These are phyloP conservation scores for Paraphaeosphaeria minitans DNA, from an alignment of 2,329 filamentous ascomycete genomes.

Conservation along the genomic window DNA sequence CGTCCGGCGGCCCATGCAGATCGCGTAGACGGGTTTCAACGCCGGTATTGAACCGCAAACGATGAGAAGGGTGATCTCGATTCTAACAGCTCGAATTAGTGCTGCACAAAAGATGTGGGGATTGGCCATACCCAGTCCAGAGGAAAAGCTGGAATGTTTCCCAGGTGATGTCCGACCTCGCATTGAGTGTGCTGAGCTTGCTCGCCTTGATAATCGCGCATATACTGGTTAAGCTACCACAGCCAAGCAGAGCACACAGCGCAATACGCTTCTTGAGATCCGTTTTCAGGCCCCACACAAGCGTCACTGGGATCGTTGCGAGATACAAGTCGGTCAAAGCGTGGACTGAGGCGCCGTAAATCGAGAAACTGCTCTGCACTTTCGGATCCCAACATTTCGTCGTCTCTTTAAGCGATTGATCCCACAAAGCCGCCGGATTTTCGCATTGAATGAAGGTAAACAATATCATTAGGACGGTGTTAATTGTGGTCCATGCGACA, in stretches of 20 bases:
- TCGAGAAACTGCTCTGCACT: constrained; percentile 25
- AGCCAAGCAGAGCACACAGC: constrained; percentile 24
- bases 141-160: constrained; percentile 24
- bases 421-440: constrained; percentile 23
- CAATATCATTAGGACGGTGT: constrained; percentile 26
- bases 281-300: constrained; percentile 25
- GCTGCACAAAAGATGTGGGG: neutral
- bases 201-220: constrained; percentile 24
- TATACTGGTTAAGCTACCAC: constrained; percentile 26
- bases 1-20: constrained; percentile 21
- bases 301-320: constrained; percentile 19
- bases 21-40: constrained; percentile 27
- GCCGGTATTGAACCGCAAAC: constrained; percentile 29
- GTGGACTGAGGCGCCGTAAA: constrained; percentile 21
- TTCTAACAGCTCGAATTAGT: constrained; percentile 10
- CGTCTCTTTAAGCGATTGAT: constrained; percentile 12
- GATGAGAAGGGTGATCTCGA: constrained; percentile 27
- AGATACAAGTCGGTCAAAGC: constrained; percentile 24
- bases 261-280: constrained; percentile 23
- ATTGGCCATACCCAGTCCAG: constrained; percentile 21
- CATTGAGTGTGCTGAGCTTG: constrained; percentile 20
- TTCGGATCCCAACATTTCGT: constrained; percentile 26
- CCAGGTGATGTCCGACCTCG: constrained; percentile 27
- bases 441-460: constrained; percentile 28
- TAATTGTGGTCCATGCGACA: constrained; percentile 19